phyloP scores from a whole-genome alignment of 768 basidiomycete species.

The Naganishia vaughanmartiniae region DNA sequence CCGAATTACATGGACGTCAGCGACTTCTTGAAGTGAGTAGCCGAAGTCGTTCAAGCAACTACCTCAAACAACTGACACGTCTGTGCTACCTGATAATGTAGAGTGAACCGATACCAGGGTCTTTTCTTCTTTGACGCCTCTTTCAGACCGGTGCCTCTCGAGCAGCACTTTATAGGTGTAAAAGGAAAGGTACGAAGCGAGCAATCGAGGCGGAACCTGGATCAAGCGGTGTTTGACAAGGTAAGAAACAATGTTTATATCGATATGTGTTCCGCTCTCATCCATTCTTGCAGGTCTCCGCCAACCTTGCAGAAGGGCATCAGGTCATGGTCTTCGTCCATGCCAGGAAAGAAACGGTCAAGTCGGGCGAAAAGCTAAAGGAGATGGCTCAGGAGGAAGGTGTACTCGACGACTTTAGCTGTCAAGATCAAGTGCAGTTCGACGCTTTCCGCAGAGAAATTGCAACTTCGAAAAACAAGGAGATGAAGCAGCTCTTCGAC shows the following conservation, averaged over 20 bases:
- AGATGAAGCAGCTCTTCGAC: constrained; percentile 93
- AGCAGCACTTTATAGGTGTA: constrained; percentile 94
- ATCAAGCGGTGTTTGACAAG: constrained; percentile 82
- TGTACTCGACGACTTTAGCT: constrained; percentile 71
- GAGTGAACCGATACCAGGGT: constrained; percentile 79
- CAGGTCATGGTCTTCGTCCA: constrained; percentile 99
- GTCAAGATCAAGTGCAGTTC: constrained; percentile 75
- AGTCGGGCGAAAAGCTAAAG: constrained; percentile 73
- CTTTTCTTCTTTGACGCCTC: constrained; percentile 98
- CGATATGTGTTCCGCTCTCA: not conserved
- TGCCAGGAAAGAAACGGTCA: constrained; percentile 95
- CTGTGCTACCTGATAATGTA: constrained; percentile 45
- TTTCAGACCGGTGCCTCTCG: constrained; percentile 91
- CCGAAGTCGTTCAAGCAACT: not conserved
- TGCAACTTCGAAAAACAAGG: constrained; percentile 80
- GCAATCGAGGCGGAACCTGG: constrained; percentile 76
- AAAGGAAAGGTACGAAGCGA: constrained; percentile 78
- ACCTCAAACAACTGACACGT: not conserved
- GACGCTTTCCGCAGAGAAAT: constrained; percentile 72
- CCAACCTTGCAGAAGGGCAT: constrained; percentile 83
- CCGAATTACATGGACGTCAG: constrained; percentile 97
- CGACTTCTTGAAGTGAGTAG: constrained; percentile 76
- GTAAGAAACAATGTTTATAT: constrained; percentile 31
- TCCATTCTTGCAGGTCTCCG: constrained; percentile 60
- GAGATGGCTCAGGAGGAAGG: constrained; percentile 74